These are phyloP conservation scores for Phytophthora citrophthora DNA, from an alignment of 352 stramenopile genomes.

Conservation along the genomic window DNA sequence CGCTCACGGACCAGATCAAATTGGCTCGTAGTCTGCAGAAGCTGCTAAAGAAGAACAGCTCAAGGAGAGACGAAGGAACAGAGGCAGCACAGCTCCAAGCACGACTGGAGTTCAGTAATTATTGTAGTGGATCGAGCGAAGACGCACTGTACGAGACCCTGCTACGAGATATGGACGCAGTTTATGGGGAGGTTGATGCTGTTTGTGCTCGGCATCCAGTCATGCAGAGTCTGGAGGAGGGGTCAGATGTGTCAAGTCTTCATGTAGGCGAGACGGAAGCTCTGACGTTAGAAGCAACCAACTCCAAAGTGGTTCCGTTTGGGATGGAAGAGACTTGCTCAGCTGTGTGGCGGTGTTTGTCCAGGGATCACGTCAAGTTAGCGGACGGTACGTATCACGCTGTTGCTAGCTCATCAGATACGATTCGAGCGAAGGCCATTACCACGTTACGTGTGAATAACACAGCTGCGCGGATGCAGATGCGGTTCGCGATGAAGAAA, in stretches of 20 bases:
- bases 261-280: conserved; percentile 28
- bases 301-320: conserved; percentile 55
- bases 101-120: conserved; percentile 29
- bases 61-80: conserved; percentile 14
- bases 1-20: conserved; percentile 50
- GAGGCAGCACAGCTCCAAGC: conserved; percentile 24
- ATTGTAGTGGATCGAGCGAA: conserved; percentile 15
- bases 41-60: conserved; percentile 40
- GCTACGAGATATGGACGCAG: conserved; percentile 30
- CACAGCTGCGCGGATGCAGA: conserved; percentile 35
- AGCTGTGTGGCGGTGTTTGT: conserved; percentile 49
- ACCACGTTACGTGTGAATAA: conserved; percentile 43
- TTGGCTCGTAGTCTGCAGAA: conserved; percentile 56
- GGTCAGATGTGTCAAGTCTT: conserved; percentile 39
- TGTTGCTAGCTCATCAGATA: conserved; percentile 35
- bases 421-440: conserved; percentile 52
- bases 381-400: conserved; percentile 46
- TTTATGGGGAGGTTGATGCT: conserved; percentile 38
- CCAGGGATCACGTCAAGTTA: conserved; percentile 39
- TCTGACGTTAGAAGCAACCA: conserved; percentile 47
- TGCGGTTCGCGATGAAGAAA: conserved; percentile 51
- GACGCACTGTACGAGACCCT: conserved; percentile 32
- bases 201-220: conserved; percentile 33
- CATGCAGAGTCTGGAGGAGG: conserved; percentile 39
- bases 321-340: conserved; percentile 39